These are phyloP conservation scores for Alloascoidea africana DNA, from an alignment of 805 yeast genomes.

Conservation along the genomic window DNA sequence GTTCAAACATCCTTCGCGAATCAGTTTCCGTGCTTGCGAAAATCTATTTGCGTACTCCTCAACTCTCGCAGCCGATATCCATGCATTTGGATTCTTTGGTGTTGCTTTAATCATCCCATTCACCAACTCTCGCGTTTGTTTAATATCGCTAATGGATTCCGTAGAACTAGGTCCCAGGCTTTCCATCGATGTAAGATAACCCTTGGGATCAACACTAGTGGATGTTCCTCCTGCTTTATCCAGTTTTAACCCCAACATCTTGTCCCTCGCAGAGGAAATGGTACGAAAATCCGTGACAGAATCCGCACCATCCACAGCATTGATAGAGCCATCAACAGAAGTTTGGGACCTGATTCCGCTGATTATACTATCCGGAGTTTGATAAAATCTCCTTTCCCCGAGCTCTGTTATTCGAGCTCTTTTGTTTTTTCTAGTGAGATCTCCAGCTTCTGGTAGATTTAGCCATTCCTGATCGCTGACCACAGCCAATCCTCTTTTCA, in stretches of 20 bases:
- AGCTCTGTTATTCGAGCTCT: slow-evolving; percentile 49
- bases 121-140: slow-evolving; percentile 42
- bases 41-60: slow-evolving; percentile 52
- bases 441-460: slow-evolving; percentile 75
- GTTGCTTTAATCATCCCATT: slow-evolving; percentile 56
- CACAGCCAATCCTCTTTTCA: slow-evolving; percentile 42
- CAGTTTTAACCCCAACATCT: slow-evolving; percentile 36
- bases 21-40: slow-evolving; percentile 39
- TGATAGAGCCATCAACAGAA: slow-evolving; percentile 19
- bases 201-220: slow-evolving; percentile 19
- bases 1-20: slow-evolving; percentile 58
- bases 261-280: slow-evolving; percentile 49
- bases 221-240: slow-evolving; percentile 21
- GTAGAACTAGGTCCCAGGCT: slow-evolving; percentile 10
- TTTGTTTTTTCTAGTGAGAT: slow-evolving; percentile 68
- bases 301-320: slow-evolving; percentile 10
- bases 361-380: slow-evolving; percentile 64
- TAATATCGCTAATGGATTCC: slow-evolving; percentile 36
- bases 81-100: slow-evolving; percentile 59
- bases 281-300: slow-evolving; percentile 30
- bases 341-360: slow-evolving; percentile 19
- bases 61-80: slow-evolving; percentile 76
- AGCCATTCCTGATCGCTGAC: slow-evolving; percentile 69
- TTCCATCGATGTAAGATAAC: slow-evolving; percentile 27
- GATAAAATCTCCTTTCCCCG: slow-evolving; percentile 54